Conservation (phyloP, 2,329 filamentous ascomycete species). For the Fusarium torreyae region DNA sequence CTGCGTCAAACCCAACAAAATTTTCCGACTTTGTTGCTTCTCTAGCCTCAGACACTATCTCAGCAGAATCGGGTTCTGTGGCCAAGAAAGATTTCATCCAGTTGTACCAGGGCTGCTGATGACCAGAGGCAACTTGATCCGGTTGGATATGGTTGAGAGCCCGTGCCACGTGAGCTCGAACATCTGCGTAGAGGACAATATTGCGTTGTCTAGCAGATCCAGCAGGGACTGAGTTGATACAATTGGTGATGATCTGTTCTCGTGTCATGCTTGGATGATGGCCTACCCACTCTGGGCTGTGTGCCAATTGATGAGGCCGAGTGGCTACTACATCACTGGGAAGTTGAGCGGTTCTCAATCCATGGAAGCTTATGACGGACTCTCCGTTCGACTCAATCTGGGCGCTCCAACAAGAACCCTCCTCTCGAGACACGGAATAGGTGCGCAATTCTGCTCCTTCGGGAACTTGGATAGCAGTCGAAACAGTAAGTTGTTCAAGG, state of each 20-base stretch:
- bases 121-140: slow-evolving; percentile 4
- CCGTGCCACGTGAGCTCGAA: slow-evolving; percentile 2
- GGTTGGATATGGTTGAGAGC: neutral
- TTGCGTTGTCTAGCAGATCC: slow-evolving; percentile 3
- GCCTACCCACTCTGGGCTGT: slow-evolving; percentile 9
- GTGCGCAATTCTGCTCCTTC: neutral
- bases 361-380: slow-evolving; percentile 2
- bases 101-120: slow-evolving; percentile 7
- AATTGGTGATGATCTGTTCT: neutral
- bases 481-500: too few relatives aligned
- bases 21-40: slow-evolving; percentile 9
- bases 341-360: slow-evolving; percentile 8
- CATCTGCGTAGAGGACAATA: neutral
- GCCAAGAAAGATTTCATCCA: slow-evolving; percentile 13
- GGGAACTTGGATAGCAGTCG: neutral
- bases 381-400: slow-evolving; percentile 5
- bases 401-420: neutral
- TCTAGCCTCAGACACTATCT: neutral
- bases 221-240: slow-evolving; percentile 2
- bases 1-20: slow-evolving; percentile 11
- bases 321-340: slow-evolving; percentile 4
- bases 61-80: neutral
- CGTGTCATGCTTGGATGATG: slow-evolving; percentile 6
- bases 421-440: neutral
- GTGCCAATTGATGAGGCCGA: slow-evolving; percentile 3